Base-by-base conservation (phyloP, 768 basidiomycete species). In the Suillus ampliporus region DNA sequence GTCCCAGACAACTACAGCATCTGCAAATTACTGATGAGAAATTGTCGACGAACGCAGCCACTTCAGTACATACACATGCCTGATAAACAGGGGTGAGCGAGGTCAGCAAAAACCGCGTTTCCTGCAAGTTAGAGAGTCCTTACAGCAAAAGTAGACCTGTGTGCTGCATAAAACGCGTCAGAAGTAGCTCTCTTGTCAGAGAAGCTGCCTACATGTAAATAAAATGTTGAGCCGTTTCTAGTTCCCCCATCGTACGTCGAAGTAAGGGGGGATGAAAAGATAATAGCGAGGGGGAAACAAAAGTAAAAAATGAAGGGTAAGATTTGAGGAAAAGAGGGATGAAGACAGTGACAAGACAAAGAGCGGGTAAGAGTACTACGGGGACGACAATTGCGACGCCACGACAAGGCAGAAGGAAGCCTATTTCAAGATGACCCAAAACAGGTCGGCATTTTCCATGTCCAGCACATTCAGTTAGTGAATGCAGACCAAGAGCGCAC, bases 141-240 rank as follows among this genome's bases (percentile, higher is more conserved):
- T 74, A 92, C 91, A 89, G 81, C 90, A 92, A 77, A 93, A 92
- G 80, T 91, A 91, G 74, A 92, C 84, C 78, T 93, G 91, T 41
- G 83, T 82, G 57, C 82, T 83, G 58, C 31, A 53, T 61, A 44
- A 11, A 51, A 63, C 43, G 37, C 50, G 61, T 75, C 53, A 68
- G 72, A 21, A 37, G 48, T 14, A 14, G 44, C 10, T 34, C 48
- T 48, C 31, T 44, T 11, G 51, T 2, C 21, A 31, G 51, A 50
- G 28, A 46, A 63, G 50, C 31, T 15, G 79, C 83, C 61, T 72
- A 81, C 83, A 91, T 86, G 78, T 89, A 91, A 76, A 92, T 90
- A 74, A 91, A 91, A 74, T 90, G 84, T 68, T 88, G 84, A 62
- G 89, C 87, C 46, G 86, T 86, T 66, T 82, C 81, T 61, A 82